Base-by-base conservation (phyloP, 768 basidiomycete genomes). In the Tylopilus subfusipes region DNA sequence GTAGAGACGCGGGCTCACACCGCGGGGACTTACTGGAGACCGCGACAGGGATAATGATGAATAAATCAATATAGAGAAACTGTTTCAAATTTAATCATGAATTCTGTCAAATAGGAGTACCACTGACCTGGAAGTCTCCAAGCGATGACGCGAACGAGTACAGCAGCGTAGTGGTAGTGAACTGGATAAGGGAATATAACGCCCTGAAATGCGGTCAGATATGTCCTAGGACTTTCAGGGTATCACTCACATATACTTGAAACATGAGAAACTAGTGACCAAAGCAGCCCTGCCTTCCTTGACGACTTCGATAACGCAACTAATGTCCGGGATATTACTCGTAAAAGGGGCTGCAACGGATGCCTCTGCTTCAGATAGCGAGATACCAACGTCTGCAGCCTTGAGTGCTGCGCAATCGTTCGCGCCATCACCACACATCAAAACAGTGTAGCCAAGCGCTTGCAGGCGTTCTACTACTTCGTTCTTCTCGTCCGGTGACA, bases 401-500 rank as follows among this genome's bases (percentile, higher is more conserved):
- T 98, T 99, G 61, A 99, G 79, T 11, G 97, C 97, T 24, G 96
- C 94, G 66, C 97, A 98, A 67, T 99, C 97, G 66, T 99, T 99
- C 2, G 97, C 97, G 39, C 97, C 97, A 65, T 99, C 97, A 31
- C 97, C 97, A 62, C 97, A 98, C 88, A 98, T 98, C 11, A 96
- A 80, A 14, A 98, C 97, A 1, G 90, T 96, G 68, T 98, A 99
- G 11, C 96, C 97, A 22, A 99, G 80, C 2, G 81, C 77, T 63
- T 98, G 97, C 12, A 99, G 77, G 2, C 96, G 83, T 70, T 98
- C 96, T 18, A 99, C 92, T 18, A 98, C 84, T 69, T 99, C 97
- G 61, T 98, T 96, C 74, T 99, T 99, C 76, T 98, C 97, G 67
- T 98, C 97, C 0, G 97, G 97, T 10, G 97, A 99, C 97, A 99